Evolutionary conservation across 345 rosid species (phyloP).

Genomic region (Dipteronia sinensis): DNA sequence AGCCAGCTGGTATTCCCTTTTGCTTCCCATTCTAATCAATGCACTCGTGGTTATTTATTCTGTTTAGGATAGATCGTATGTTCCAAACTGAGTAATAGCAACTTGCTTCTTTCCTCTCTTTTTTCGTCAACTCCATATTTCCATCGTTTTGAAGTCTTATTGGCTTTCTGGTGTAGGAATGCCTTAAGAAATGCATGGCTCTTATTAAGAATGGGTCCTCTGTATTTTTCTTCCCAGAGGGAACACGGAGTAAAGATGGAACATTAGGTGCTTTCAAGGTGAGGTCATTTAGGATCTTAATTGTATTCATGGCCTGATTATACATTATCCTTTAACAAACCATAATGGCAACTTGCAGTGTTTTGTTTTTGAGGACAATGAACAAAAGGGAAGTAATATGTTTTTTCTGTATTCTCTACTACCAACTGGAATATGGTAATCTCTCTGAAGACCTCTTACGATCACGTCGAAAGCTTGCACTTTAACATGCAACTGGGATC

Average conservation of each 20-base stretch:
- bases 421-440: background rate
- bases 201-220: conserved; percentile 80
- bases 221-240: conserved; percentile 90
- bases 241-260: conserved; percentile 91
- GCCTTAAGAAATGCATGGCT: conserved; percentile 82
- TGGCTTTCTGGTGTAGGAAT: conserved; percentile 53
- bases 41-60: conserved; percentile 9
- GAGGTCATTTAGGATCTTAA: conserved; percentile 19
- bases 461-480: background rate
- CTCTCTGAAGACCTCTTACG: background rate
- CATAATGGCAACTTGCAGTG: background rate
- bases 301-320: background rate
- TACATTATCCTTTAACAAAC: background rate
- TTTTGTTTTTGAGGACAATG: background rate
- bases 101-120: background rate
- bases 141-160: conserved; percentile 21
- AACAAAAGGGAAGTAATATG: background rate
- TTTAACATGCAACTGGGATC: background rate
- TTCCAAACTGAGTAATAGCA: background rate
- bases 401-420: background rate
- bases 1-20: conserved; percentile 73
- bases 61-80: background rate
- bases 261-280: conserved; percentile 88
- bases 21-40: background rate
- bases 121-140: background rate